phyloP scores from a whole-genome alignment of 768 basidiomycete genomes.

The Neoboletus subvelutipes region DNA sequence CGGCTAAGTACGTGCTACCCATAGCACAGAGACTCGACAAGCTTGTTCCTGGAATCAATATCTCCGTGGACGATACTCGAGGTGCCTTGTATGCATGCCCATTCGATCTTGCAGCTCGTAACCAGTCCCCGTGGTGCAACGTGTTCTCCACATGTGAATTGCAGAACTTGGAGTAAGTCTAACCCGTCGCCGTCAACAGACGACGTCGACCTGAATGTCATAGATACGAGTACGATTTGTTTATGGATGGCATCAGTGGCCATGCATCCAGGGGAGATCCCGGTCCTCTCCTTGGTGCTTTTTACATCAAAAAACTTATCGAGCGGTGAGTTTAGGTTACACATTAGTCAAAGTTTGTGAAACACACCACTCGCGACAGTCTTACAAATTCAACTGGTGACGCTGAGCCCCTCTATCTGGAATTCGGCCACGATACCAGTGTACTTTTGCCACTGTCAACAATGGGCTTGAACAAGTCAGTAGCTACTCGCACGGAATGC shows the following conservation, averaged over 20 bases:
- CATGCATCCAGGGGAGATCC: constrained; percentile 32
- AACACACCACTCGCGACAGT: constrained; percentile 13
- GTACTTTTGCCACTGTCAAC: constrained; percentile 40
- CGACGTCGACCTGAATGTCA: neutral
- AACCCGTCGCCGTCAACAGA: neutral
- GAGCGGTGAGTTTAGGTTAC: constrained; percentile 31
- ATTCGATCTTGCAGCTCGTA: constrained; percentile 39
- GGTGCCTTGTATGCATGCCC: constrained; percentile 45
- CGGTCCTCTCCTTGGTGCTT: constrained; percentile 38
- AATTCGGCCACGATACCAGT: constrained; percentile 45
- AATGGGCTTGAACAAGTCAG: constrained; percentile 38
- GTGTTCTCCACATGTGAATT: constrained; percentile 38
- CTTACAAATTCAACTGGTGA: constrained; percentile 37
- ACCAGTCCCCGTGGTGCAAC: constrained; percentile 41
- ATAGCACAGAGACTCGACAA: constrained; percentile 37
- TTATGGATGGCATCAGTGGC: constrained; percentile 39
- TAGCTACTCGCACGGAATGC: neutral
- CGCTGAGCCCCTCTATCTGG: constrained; percentile 36
- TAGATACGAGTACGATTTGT: constrained; percentile 42
- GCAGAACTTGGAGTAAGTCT: constrained; percentile 36
- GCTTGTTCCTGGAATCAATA: constrained; percentile 33
- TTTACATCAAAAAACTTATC: constrained; percentile 40
- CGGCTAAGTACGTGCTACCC: constrained; percentile 33
- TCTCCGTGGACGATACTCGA: constrained; percentile 36
- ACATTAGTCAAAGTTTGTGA: neutral